Base-by-base conservation (phyloP, 108 stramenopile genomes). In the Chaetoceros muelleri region DNA sequence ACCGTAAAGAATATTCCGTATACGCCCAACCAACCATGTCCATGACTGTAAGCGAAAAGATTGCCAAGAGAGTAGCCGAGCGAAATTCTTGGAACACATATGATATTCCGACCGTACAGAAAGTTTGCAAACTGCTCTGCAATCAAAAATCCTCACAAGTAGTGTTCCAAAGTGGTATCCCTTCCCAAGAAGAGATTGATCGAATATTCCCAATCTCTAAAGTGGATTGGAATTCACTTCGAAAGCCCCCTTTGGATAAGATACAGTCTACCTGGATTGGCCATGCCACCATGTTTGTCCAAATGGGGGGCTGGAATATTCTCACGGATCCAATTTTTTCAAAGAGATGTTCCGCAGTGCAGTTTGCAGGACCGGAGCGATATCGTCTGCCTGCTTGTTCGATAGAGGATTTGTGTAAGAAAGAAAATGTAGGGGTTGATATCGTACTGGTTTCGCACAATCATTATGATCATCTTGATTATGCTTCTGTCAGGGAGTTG, bases 381-480 rank as follows among this genome's bases (percentile, higher is more conserved):
- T 69, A 57, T 58, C 61, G 56, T 51, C 59, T 59, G 0, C 71
- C 80, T 44, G 48, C 80, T 22, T 61, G 74, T 28, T 26, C 60
- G 24, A 67, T 81, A 23, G 34, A 46, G n/a, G 80, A 81, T n/a
- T 59, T 77, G 44, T 58, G 55, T 19, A 28, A 44, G 19, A n/a
- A 55, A 10, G n/a, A n/a, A n/a, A 24, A 48, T 44, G 21, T 66
- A 13, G 24, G 44, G 5, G 51, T 83, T 31, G 82, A 83, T 69
- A 55, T 64, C 30, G 76, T 77, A 24, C 44, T 83, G 52, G 71
- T 83, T 28, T 65, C 63, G 45, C 82, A 83, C 55, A 78, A 83
- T 67, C 80, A 81, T 31, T 72, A 64, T 25, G 80, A 81, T 57
- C 80, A 81, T 48, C 67, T 81, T 27, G 80, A 81, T 47, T 75